These are phyloP conservation scores for Phaeophleospora eucalypticola DNA, from an alignment of 2,329 filamentous ascomycete species.

Conservation along the genomic window DNA sequence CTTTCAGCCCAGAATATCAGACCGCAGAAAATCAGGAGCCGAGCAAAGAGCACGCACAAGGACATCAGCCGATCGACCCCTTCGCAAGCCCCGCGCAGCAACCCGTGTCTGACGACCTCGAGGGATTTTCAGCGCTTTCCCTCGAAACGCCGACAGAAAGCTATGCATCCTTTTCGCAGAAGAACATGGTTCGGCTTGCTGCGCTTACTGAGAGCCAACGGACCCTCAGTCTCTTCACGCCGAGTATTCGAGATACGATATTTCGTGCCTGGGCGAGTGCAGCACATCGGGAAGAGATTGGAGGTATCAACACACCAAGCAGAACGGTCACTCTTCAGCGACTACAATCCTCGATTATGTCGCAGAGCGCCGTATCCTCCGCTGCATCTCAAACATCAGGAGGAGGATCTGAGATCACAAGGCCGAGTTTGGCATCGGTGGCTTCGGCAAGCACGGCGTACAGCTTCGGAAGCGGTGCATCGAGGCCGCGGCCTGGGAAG, in stretches of 20 bases:
- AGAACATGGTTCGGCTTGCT: slow-evolving; percentile 80
- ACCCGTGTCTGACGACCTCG: slow-evolving; percentile 63
- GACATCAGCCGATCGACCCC: slow-evolving; percentile 29
- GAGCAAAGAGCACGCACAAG: slow-evolving; percentile 44
- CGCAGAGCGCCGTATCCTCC: slow-evolving; percentile 47
- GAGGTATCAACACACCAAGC: slow-evolving; percentile 38
- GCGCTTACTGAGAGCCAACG: slow-evolving; percentile 82
- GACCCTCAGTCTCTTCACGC: slow-evolving; percentile 86
- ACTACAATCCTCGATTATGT: slow-evolving; percentile 50
- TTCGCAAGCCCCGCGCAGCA: slow-evolving; percentile 50
- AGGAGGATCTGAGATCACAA: slow-evolving; percentile 60
- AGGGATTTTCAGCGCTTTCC: slow-evolving; percentile 70
- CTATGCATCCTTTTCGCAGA: slow-evolving; percentile 90
- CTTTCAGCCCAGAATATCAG: slow-evolving; percentile 86
- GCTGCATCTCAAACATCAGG: slow-evolving; percentile 61
- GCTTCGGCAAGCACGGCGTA: slow-evolving; percentile 49
- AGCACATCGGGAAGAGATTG: slow-evolving; percentile 61
- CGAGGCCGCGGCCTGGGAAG: slow-evolving; percentile 59
- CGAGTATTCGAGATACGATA: slow-evolving; percentile 81
- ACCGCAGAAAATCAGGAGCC: slow-evolving; percentile 54
- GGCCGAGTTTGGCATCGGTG: slow-evolving; percentile 62
- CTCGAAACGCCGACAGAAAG: slow-evolving; percentile 76
- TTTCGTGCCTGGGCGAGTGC: slow-evolving; percentile 89
- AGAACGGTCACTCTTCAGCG: slow-evolving; percentile 44
- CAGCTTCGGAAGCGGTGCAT: slow-evolving; percentile 57